Evolutionary conservation across 306 rosid genomes (phyloP).

Genomic region (Quercus gilva): DNA sequence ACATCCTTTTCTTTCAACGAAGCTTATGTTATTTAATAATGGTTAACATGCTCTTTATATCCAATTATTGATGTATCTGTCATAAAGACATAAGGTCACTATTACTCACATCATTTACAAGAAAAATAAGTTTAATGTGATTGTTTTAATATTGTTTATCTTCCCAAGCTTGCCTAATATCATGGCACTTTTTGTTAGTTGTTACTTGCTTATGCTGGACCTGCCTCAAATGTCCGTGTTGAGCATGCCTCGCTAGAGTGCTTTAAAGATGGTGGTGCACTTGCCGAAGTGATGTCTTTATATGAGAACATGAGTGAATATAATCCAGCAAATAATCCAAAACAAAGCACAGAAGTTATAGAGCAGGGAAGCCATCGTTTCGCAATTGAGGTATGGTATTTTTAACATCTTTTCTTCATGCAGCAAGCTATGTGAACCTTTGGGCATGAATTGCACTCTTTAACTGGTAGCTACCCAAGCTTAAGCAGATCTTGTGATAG

Average conservation of each 20-base stretch:
- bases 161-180: conserved; percentile 6
- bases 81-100: too few species aligned
- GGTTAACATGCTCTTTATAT: too few species aligned
- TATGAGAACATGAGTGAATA: conserved; percentile 51
- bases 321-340: conserved; percentile 32
- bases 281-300: conserved; percentile 72
- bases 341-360: conserved; percentile 28
- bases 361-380: conserved; percentile 39
- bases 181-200: conserved; percentile 45
- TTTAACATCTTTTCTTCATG: conserved; percentile 1
- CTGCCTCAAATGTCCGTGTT: conserved; percentile 79
- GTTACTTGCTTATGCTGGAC: conserved; percentile 82
- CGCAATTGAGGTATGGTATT: conserved; percentile 56
- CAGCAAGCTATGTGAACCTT: conserved; percentile 6
- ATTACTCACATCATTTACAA: too few species aligned
- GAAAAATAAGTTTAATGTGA: not conserved
- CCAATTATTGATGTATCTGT: too few species aligned
- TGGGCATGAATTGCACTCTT: conserved; percentile 12
- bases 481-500: conserved; percentile 6
- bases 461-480: not conserved
- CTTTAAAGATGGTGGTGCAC: conserved; percentile 74
- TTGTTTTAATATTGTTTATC: not conserved
- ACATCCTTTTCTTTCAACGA: too few species aligned
- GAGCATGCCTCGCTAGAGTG: conserved; percentile 70
- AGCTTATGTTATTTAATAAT: too few species aligned